Percentiles rank a stretch among this genome's conserved stretches.
phyloP scores from a whole-genome alignment of 2,329 filamentous ascomycete genomes.

The Huntiella moniliformis region DNA sequence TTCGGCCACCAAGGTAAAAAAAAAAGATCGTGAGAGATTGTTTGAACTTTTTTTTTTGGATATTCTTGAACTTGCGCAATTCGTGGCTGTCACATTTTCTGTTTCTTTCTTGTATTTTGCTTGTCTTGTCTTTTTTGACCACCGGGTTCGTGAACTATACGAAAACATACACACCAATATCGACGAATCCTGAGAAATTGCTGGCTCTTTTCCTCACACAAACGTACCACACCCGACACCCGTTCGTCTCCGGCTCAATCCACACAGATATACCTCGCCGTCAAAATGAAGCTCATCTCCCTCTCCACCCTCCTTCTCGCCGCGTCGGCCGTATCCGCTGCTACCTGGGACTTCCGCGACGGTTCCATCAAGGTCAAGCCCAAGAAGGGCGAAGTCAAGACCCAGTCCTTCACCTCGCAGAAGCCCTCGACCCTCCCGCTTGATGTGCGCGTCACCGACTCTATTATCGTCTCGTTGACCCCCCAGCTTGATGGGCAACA shows the following conservation, averaged over 20 bases:
- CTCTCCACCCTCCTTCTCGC: conserved; percentile 26
- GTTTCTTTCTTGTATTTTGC: not conserved
- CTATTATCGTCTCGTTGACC: conserved; percentile 66
- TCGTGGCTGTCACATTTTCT: not conserved
- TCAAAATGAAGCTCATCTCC: conserved; percentile 13
- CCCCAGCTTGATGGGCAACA: conserved; percentile 62
- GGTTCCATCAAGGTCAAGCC: conserved; percentile 45
- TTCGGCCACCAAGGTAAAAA: not conserved
- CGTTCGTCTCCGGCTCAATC: not conserved
- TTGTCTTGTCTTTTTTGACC: not conserved
- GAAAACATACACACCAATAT: not conserved
- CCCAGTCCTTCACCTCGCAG: conserved; percentile 27
- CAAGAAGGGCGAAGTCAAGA: conserved; percentile 41
- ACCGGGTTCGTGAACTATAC: not conserved
- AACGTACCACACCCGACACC: not conserved
- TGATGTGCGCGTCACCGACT: conserved; percentile 46
- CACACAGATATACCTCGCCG: not conserved
- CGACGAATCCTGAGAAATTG: not conserved
- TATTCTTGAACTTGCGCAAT: not conserved
- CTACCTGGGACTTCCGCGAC: conserved; percentile 58
- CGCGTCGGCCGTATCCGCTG: conserved; percentile 31
- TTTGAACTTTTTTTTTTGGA: not conserved
- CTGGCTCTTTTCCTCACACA: conserved; percentile 4
- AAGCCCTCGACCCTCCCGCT: conserved; percentile 40
- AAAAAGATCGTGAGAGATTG: not conserved